Conservation (phyloP, 129 eudicot genomes). For the Helichrysum umbraculigerum region DNA sequence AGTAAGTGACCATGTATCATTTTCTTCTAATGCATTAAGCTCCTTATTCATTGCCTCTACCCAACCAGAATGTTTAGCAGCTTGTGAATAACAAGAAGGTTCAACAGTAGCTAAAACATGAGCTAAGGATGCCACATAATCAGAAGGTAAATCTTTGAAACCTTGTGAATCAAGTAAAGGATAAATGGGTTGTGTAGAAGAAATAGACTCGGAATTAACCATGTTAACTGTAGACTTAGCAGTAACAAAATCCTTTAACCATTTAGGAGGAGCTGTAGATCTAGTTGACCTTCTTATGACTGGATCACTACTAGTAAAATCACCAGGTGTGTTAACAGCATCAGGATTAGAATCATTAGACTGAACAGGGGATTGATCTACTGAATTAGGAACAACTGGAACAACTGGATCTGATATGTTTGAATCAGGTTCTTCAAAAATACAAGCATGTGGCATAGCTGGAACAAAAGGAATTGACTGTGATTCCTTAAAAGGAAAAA, state of each 20-base stretch:
- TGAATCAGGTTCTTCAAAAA: no score
- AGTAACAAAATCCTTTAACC: background rate
- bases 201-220: background rate
- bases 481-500: no score
- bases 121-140: background rate
- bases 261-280: background rate
- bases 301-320: no score
- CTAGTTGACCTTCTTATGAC: background rate
- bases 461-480: no score
- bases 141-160: background rate
- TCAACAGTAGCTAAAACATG: background rate
- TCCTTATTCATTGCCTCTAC: background rate
- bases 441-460: no score
- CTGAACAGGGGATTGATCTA: no score
- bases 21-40: background rate
- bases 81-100: background rate
- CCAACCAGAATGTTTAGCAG: background rate
- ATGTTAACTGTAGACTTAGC: background rate
- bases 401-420: no score
- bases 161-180: background rate
- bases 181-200: background rate
- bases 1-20: background rate
- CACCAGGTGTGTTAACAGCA: no score
- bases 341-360: no score
- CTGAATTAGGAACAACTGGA: no score